Base-by-base conservation (phyloP, 129 eudicot genomes). In the Cynara cardunculus region DNA sequence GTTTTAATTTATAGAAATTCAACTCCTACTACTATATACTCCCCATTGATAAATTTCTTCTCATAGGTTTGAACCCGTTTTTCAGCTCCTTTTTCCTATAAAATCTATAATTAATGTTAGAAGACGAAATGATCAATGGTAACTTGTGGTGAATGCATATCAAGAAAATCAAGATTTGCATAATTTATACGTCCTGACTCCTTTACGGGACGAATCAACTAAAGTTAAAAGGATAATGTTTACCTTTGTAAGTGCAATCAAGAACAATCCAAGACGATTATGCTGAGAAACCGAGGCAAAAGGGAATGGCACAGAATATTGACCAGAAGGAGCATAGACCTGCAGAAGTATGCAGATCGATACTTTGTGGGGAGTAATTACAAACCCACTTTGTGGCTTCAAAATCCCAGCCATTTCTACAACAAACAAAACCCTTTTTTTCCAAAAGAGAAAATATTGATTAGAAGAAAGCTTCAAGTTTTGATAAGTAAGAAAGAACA, bases 221-320 rank as follows among this genome's bases (percentile, higher is more conserved):
- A 46, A 30, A 31, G 28, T 1, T 28, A 3, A 28, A 44, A 62
- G 8, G 31, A 30, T 21, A 46, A 1, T 0, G n/a, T 11, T 53
- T 79, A 91, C 96, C 96, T 95, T 95, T 16, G 87, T 92, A 56
- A 88, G 90, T 14, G 97, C 80, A 41, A 92, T 28, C 44, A 95
- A 73, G 84, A 87, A 90, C 73, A 88, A 41, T 7, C 91, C 94
- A 75, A 95, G 91, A 56, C 91, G 87, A 73, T 95, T 95, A 87
- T 95, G 99, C 77, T 92, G 94, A 25, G 96, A 82, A 66, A 90
- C 83, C 25, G 99, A 95, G 71, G 92, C 88, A 82, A 92, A 94
- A 14, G 94, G 96, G 79, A 90, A 88, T 0, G 97, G 97, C 13
- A 89, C 73, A 1, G 92, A 85, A 27, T 80, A 81, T 59, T 89